Evolutionary conservation across 2,329 filamentous ascomycete genomes (phyloP), one percentile per base, ranked within the genome.

Genomic region (Scortechinia acanthostroma): DNA sequence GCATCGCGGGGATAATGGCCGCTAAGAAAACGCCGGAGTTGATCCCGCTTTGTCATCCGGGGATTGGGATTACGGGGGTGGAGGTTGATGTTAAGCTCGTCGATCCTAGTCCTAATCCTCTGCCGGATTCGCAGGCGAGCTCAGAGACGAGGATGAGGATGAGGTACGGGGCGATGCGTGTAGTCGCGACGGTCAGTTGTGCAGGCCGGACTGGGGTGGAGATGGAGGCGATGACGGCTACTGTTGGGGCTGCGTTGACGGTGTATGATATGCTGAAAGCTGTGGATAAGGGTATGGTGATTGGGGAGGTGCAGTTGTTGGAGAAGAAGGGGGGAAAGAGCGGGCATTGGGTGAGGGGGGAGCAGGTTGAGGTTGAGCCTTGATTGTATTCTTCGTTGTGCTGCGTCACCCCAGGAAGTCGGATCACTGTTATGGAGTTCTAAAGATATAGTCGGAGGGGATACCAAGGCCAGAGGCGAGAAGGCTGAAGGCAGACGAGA

Each of bases 251-350:
- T 1, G 71, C 70, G 14, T 58, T 83, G 52, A 81, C 77, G 3
- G 71, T 82, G 2, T 76, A 77, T 49, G 80, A 84, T 62, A 84
- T 84, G 80, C 73, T 77, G 48, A 84, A 84, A 59, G 76, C 76
- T 2, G 77, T 83, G 17, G 80, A 84, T 59, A 74, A 71, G 54
- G 64, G 62, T n/a, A 78, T 81, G 69, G 48, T 58, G 0, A 65
- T 83, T 48, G 52, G 55, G 1, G 59, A 56, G 3, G 68, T 73
- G 4, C 58, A 64, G 44, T 64, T 83, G n/a, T 59, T 79, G 17
- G 64, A 73, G 48, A 84, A 84, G 59, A 64, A 68, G 40, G 79
- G 79, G 1, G 79, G 79, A 2, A 74, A 70, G 57, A 77, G 73
- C 55, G 78, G 78, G 15, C 55, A 59, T 48, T 77, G 73, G 74